Percentiles rank a stretch among this genome's conserved stretches.
phyloP scores from a whole-genome alignment of 495 filamentous ascomycete species.

The Penicillium paxilli region DNA sequence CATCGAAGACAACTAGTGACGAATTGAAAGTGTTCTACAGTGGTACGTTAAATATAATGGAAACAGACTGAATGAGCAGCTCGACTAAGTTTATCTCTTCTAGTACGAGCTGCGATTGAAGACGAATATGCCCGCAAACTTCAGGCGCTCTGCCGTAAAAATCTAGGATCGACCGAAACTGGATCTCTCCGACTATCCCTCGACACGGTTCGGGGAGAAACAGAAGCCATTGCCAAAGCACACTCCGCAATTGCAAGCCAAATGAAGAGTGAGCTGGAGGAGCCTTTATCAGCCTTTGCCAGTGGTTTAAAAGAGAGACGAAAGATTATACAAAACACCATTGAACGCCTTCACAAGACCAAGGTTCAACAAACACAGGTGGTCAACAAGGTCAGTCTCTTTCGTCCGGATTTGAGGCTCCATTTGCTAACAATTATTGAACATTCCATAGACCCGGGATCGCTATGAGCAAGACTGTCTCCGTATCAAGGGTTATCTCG shows the following conservation, averaged over 20 bases:
- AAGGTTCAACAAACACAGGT: slow-evolving; percentile 88
- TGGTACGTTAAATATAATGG: slow-evolving; percentile 43
- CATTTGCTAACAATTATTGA: not conserved
- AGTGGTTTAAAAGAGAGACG: slow-evolving; percentile 92
- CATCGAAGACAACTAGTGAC: slow-evolving; percentile 92
- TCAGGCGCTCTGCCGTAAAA: slow-evolving; percentile 79
- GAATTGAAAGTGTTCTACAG: slow-evolving; percentile 91
- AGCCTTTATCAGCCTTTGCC: slow-evolving; percentile 86
- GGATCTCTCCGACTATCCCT: slow-evolving; percentile 82
- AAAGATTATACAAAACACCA: slow-evolving; percentile 90
- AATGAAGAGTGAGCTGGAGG: slow-evolving; percentile 97
- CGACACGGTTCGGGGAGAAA: slow-evolving; percentile 82
- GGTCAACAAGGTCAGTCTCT: slow-evolving; percentile 78
- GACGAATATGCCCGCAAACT: slow-evolving; percentile 97
- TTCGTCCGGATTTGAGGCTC: too few relatives aligned
- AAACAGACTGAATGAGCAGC: too few relatives aligned
- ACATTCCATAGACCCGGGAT: slow-evolving; percentile 68
- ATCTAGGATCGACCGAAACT: slow-evolving; percentile 83
- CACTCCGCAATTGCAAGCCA: slow-evolving; percentile 87
- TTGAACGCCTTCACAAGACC: slow-evolving; percentile 89
- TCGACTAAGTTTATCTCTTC: slow-evolving; percentile 4
- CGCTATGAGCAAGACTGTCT: slow-evolving; percentile 95
- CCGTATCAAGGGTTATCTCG: slow-evolving; percentile 97
- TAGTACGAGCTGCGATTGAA: slow-evolving; percentile 90
- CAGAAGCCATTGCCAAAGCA: slow-evolving; percentile 92